Evolutionary conservation across 345 rosid species (phyloP).

Genomic region (Boechera divaricarpa): DNA sequence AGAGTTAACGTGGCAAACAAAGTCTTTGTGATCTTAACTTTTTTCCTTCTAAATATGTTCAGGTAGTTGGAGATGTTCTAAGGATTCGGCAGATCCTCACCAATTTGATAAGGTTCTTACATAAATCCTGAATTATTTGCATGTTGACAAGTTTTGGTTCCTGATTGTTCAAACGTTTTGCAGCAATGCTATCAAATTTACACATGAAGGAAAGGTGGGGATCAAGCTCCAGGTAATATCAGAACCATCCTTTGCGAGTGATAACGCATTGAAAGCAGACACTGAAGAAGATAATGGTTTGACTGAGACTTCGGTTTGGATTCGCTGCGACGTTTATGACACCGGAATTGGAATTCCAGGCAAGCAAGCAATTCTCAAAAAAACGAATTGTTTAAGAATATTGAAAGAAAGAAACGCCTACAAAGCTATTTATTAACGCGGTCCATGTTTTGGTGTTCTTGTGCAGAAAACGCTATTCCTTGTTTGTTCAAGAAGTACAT

Average conservation of each 20-base stretch:
- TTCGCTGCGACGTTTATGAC: conserved; percentile 87
- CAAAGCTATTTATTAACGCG: not conserved
- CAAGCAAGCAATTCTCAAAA: conserved; percentile 29
- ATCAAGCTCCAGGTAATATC: conserved; percentile 72
- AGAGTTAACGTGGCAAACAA: not conserved
- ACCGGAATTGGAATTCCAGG: conserved; percentile 99
- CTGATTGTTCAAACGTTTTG: conserved; percentile 9
- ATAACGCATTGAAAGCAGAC: conserved; percentile 45
- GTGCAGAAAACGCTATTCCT: conserved; percentile 86
- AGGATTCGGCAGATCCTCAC: conserved; percentile 96
- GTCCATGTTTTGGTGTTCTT: conserved; percentile 28
- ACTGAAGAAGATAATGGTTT: conserved; percentile 47
- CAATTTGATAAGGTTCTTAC: conserved; percentile 81
- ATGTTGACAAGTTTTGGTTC: not conserved
- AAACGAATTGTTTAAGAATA: conserved; percentile 2
- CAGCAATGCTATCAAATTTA: conserved; percentile 96
- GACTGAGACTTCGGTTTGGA: conserved; percentile 74
- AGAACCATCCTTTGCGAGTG: conserved; percentile 62
- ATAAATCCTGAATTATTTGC: not conserved
- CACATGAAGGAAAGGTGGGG: conserved; percentile 92
- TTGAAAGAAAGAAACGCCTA: not conserved
- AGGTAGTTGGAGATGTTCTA: conserved; percentile 96
- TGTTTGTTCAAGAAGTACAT: conserved; percentile 83
- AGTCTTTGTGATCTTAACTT: conserved; percentile 12
- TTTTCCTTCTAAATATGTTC: conserved; percentile 27